Percentiles rank a stretch among this genome's conserved stretches.
Evolutionary conservation across 768 basidiomycete species (phyloP).

Genomic region (Boletales sp.): DNA sequence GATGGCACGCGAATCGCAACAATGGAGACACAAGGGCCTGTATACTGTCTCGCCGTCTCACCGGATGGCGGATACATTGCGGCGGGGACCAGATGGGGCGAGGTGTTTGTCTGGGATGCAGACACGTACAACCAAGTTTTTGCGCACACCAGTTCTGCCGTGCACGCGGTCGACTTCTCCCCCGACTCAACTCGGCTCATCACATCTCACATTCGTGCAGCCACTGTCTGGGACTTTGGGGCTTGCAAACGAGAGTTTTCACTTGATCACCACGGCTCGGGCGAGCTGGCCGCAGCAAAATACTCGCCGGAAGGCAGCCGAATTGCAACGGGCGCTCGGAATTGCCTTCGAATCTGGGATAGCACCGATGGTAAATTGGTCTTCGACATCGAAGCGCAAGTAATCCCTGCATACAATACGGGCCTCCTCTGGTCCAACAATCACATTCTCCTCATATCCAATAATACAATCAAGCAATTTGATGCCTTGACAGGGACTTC

Average conservation of each 20-base stretch:
- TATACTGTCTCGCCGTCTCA: background rate
- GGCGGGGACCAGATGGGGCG: background rate
- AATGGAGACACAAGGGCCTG: background rate
- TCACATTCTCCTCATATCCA: too few relatives aligned
- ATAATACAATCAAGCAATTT: too few relatives aligned
- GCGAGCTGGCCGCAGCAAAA: background rate
- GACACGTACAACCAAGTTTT: background rate
- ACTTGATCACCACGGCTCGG: background rate
- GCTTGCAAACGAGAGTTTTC: background rate
- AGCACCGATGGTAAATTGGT: too few relatives aligned
- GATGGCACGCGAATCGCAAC: background rate
- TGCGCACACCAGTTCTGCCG: background rate
- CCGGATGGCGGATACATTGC: background rate
- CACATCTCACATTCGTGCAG: accelerated
- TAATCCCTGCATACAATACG: too few relatives aligned
- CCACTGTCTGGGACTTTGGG: background rate
- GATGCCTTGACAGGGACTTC: too few relatives aligned
- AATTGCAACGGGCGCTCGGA: background rate
- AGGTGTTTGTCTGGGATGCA: background rate
- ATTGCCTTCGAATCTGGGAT: too few relatives aligned
- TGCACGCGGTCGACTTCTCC: slow-evolving; percentile 1
- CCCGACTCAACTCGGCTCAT: background rate
- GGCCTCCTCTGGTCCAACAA: too few relatives aligned
- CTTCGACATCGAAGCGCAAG: too few relatives aligned
- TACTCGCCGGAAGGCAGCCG: background rate